Evolutionary conservation across 2,329 filamentous ascomycete genomes (phyloP).

Genomic region (Didymella pomorum): DNA sequence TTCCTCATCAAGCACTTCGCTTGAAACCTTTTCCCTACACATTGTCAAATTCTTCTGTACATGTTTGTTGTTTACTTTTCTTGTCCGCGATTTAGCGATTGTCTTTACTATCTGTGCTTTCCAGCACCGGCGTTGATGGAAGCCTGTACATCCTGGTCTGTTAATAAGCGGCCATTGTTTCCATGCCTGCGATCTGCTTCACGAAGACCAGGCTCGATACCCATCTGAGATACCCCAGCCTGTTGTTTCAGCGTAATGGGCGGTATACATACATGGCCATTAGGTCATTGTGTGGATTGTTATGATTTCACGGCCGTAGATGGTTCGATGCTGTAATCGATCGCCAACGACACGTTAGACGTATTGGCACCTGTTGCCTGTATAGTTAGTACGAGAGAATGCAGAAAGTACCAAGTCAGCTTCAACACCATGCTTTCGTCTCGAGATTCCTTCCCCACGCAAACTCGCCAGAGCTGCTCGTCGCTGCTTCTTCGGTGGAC

Average conservation of each 20-base stretch:
- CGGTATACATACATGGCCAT: conserved; percentile 22
- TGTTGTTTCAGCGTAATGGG: conserved; percentile 26
- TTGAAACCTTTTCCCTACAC: conserved; percentile 24
- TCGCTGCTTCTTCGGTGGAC: conserved; percentile 1
- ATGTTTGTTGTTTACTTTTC: conserved; percentile 24
- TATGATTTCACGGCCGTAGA: conserved; percentile 20
- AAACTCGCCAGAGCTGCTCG: background rate
- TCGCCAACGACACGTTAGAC: conserved; percentile 13
- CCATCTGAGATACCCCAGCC: conserved; percentile 38
- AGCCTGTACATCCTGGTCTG: conserved; percentile 11
- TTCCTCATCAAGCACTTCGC: conserved; percentile 52
- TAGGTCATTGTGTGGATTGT: conserved; percentile 15
- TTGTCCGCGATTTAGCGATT: conserved; percentile 40
- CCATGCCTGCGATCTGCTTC: conserved; percentile 8
- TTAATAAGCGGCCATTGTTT: conserved; percentile 10
- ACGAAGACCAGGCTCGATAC: conserved; percentile 31
- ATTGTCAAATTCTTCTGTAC: conserved; percentile 30
- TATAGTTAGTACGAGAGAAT: conserved; percentile 18
- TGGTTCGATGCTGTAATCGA: conserved; percentile 22
- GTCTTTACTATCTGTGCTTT: conserved; percentile 21
- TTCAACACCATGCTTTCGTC: background rate
- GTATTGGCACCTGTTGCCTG: conserved; percentile 9
- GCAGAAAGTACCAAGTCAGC: background rate
- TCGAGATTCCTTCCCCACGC: background rate
- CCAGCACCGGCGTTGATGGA: conserved; percentile 29